A percentile compares a stretch with the other conserved stretches of the same genome.
phyloP scores from a whole-genome alignment of 2,329 filamentous ascomycete species.

The Talaromyces sp. region DNA sequence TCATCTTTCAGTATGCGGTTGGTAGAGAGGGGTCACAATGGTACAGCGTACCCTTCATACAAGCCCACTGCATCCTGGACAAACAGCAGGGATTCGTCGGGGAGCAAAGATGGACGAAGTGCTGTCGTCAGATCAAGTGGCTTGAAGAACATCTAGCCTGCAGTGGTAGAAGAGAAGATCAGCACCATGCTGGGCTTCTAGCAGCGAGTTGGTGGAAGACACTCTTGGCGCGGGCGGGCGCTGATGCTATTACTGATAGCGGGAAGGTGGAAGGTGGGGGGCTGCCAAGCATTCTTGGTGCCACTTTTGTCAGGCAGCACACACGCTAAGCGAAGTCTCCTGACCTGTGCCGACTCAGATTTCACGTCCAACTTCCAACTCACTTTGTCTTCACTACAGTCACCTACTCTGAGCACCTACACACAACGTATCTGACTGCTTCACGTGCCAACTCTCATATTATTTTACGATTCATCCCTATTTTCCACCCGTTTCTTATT shows the following conservation, averaged over 20 bases:
- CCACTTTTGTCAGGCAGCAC: constrained; percentile 10
- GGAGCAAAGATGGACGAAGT: constrained; percentile 83
- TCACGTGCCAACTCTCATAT: not conserved
- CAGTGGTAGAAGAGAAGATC: constrained; percentile 11
- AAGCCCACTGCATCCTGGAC: constrained; percentile 96
- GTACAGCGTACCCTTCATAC: constrained; percentile 78
- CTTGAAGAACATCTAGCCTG: constrained; percentile 92
- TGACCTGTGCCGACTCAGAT: constrained; percentile 6
- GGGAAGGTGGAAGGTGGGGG: not conserved
- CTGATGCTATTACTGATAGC: not conserved
- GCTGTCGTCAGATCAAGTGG: constrained; percentile 93
- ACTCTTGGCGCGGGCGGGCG: not conserved
- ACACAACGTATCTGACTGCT: not conserved
- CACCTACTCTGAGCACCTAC: not conserved
- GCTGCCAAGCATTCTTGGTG: constrained; percentile 5
- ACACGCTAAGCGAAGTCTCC: constrained; percentile 16
- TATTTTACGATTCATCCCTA: not conserved
- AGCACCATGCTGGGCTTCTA: constrained; percentile 14
- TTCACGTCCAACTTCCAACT: not conserved
- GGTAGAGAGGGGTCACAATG: not conserved
- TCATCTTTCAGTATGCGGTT: constrained; percentile 13
- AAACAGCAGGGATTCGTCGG: constrained; percentile 91
- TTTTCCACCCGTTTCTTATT: not conserved
- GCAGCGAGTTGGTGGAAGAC: not conserved
- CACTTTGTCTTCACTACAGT: not conserved